Evolutionary conservation across 2,329 filamentous ascomycete genomes (phyloP).

Genomic region (Didymella segeticola): DNA sequence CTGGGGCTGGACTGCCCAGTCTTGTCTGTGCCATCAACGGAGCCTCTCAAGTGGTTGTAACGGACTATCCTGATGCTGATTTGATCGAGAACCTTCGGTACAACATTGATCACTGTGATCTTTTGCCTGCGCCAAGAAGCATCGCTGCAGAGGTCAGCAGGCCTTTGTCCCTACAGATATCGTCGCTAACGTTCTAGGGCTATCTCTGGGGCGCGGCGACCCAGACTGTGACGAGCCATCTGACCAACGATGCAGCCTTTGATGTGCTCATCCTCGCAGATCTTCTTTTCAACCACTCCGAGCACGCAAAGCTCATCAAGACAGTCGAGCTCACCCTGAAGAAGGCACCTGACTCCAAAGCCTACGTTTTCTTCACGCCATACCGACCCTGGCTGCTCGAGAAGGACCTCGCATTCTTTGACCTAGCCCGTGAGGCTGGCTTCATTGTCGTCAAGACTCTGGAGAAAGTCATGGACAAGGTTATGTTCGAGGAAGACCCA

Average conservation of each 20-base stretch:
- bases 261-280: conserved; percentile 88
- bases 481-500: conserved; percentile 88
- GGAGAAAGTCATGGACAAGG: conserved; percentile 81
- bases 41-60: conserved; percentile 73
- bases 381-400: conserved; percentile 90
- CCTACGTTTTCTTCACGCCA: conserved; percentile 91
- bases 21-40: conserved; percentile 77
- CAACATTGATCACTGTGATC: conserved; percentile 70
- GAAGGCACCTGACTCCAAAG: conserved; percentile 62
- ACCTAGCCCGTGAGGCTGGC: conserved; percentile 72
- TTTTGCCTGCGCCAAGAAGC: conserved; percentile 47
- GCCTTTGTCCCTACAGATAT: not conserved
- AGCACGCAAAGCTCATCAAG: conserved; percentile 78
- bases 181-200: conserved; percentile 57
- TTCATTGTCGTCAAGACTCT: conserved; percentile 81
- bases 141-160: conserved; percentile 48
- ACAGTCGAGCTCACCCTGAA: conserved; percentile 74
- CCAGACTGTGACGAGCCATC: conserved; percentile 62
- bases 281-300: conserved; percentile 87
- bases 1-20: conserved; percentile 83
- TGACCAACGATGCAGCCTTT: conserved; percentile 64
- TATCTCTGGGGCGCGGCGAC: conserved; percentile 83
- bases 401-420: conserved; percentile 87
- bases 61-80: conserved; percentile 86
- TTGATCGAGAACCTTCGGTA: conserved; percentile 79